Evolutionary conservation across 2,329 filamentous ascomycete species (phyloP).

Genomic region (Teratosphaeria gauchensis): DNA sequence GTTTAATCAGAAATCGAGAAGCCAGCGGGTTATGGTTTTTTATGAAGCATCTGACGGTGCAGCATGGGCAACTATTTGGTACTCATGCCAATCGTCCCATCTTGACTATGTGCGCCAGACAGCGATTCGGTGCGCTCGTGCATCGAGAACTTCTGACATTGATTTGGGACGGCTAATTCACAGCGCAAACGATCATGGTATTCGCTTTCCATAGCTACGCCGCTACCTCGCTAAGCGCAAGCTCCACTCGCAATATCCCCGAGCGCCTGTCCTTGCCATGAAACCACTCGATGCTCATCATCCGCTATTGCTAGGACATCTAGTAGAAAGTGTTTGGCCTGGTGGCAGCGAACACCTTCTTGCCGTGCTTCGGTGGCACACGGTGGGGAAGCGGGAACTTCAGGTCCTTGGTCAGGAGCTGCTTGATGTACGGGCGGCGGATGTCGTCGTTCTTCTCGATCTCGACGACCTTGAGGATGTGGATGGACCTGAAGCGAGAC

Average conservation of each 20-base stretch:
- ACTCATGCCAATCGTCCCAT: no score
- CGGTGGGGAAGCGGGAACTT: constrained; percentile 99
- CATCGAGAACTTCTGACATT: not conserved
- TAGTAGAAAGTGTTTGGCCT: constrained; percentile 98
- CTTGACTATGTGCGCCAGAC: not conserved
- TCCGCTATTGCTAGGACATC: not conserved
- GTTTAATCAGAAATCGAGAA: no score
- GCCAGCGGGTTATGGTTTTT: no score
- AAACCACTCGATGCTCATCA: not conserved
- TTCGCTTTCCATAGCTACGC: not conserved
- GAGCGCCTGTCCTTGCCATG: not conserved
- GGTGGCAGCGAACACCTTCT: constrained; percentile 87
- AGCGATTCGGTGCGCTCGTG: not conserved
- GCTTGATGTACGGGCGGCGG: constrained; percentile 99
- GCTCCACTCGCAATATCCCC: not conserved
- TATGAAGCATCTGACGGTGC: no score
- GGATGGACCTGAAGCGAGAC: constrained; percentile 94
- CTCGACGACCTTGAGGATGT: constrained; percentile 98
- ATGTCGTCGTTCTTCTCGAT: constrained; percentile 88
- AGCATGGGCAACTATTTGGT: no score
- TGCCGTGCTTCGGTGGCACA: constrained; percentile 67
- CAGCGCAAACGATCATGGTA: not conserved
- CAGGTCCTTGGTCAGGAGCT: constrained; percentile 89
- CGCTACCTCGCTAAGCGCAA: not conserved
- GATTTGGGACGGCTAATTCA: not conserved